phyloP scores from a whole-genome alignment of 2,329 filamentous ascomycete genomes.

The Penicillium nordicum region DNA sequence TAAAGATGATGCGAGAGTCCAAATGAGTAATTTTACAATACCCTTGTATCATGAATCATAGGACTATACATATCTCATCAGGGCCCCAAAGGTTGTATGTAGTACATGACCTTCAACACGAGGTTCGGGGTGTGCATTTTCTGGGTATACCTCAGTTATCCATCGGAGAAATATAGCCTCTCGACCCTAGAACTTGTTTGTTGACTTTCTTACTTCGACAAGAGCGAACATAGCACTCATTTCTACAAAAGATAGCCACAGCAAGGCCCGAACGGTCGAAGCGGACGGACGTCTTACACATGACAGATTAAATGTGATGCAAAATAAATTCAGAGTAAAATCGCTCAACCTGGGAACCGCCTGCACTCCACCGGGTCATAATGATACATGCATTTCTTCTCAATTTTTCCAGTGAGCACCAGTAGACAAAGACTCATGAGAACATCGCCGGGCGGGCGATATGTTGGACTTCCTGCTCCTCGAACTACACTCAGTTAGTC shows the following conservation, averaged over 20 bases:
- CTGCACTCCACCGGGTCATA: constrained; percentile 16
- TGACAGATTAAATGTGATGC: background rate
- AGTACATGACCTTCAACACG: too few relatives aligned
- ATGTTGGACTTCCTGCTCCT: constrained; percentile 40
- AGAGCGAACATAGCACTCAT: background rate
- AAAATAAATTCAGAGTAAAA: constrained; percentile 16
- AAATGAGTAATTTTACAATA: too few relatives aligned
- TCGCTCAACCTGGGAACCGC: constrained; percentile 16
- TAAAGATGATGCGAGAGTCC: background rate
- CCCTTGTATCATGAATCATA: background rate
- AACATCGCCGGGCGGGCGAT: constrained; percentile 31
- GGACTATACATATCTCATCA: background rate
- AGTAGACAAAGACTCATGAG: constrained; percentile 23
- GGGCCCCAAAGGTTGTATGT: too few relatives aligned
- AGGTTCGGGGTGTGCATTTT: background rate
- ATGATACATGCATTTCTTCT: constrained; percentile 19
- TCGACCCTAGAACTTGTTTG: background rate
- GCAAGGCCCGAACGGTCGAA: background rate
- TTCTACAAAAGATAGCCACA: background rate
- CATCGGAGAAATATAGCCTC: background rate
- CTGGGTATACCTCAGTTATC: background rate
- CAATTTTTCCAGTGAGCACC: background rate
- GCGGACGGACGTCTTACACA: background rate
- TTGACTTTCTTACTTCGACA: background rate
- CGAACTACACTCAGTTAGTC: constrained; percentile 36